Evolutionary conservation across 768 basidiomycete species (phyloP).

Genomic region (Goffeauzyma gilvescens): DNA sequence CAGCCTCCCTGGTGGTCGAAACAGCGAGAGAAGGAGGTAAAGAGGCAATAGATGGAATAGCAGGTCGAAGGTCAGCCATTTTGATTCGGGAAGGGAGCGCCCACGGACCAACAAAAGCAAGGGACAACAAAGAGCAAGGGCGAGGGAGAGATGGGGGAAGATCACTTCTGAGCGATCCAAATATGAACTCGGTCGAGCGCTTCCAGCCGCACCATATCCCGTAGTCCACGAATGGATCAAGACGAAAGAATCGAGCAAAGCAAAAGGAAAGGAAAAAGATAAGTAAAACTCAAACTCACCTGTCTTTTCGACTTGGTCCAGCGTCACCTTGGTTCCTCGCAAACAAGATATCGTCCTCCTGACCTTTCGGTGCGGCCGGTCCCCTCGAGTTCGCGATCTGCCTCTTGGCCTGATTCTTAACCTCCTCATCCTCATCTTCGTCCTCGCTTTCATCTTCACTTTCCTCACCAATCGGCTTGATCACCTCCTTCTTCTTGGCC

Average conservation of each 20-base stretch:
- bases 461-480: conserved; percentile 34
- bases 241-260: neutral
- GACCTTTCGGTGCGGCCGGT: neutral
- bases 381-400: neutral
- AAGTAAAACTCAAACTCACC: conserved; percentile 15
- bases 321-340: neutral
- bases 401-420: conserved; percentile 13
- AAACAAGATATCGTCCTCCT: conserved; percentile 3
- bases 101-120: too few relatives aligned
- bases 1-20: conserved; percentile 79
- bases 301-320: conserved; percentile 26
- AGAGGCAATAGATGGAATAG: neutral
- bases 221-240: too few relatives aligned
- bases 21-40: too few relatives aligned
- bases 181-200: neutral
- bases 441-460: conserved; percentile 46
- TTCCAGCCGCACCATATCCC: too few relatives aligned
- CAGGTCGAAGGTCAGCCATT: too few relatives aligned
- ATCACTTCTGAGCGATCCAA: neutral
- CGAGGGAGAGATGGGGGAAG: neutral
- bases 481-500: conserved; percentile 26
- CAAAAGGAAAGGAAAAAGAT: neutral
- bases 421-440: conserved; percentile 35
- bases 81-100: too few relatives aligned
- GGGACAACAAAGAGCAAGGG: neutral